A percentile compares a stretch with the other conserved stretches of the same genome.
Conservation (phyloP, 176 grass and related monocot genomes). For the Avena sativa region DNA sequence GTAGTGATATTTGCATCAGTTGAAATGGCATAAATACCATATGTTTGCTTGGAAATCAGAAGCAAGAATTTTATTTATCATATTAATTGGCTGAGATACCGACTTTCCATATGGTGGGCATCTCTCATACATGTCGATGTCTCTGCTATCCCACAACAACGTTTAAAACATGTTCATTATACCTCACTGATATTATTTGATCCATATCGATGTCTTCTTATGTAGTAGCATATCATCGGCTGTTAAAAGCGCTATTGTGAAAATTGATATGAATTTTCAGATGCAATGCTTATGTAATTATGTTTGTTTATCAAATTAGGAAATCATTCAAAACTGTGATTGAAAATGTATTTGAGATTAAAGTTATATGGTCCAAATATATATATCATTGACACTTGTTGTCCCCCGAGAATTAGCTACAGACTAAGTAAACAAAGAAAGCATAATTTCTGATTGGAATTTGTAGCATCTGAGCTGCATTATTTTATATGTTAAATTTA, state of each 20-base stretch:
- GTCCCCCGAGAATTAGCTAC: background rate
- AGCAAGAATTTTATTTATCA: background rate
- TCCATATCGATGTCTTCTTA: background rate
- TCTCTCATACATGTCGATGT: slow-evolving; percentile 32
- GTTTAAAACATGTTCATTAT: background rate
- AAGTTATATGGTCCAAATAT: slow-evolving; percentile 26
- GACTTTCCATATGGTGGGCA: background rate
- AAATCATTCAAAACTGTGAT: slow-evolving; percentile 23
- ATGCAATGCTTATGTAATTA: slow-evolving; percentile 13
- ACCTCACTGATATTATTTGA: slow-evolving; percentile 39
- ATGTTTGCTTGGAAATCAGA: background rate
- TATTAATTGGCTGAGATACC: slow-evolving; percentile 23
- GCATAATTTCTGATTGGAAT: slow-evolving; percentile 8
- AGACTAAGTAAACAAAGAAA: background rate
- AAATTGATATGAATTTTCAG: background rate
- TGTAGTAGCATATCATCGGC: background rate
- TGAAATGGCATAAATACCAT: slow-evolving; percentile 5
- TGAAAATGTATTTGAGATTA: slow-evolving; percentile 1
- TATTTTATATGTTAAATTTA: slow-evolving; percentile 24
- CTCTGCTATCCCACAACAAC: background rate
- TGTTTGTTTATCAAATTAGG: slow-evolving; percentile 24
- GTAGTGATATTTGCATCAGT: slow-evolving; percentile 28
- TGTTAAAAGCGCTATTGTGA: slow-evolving; percentile 30
- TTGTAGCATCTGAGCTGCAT: slow-evolving; percentile 2
- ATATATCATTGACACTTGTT: slow-evolving; percentile 36